Evolutionary conservation across 225 moss, liverwort and hornwort species (phyloP).

Genomic region (Polytrichum commune): DNA sequence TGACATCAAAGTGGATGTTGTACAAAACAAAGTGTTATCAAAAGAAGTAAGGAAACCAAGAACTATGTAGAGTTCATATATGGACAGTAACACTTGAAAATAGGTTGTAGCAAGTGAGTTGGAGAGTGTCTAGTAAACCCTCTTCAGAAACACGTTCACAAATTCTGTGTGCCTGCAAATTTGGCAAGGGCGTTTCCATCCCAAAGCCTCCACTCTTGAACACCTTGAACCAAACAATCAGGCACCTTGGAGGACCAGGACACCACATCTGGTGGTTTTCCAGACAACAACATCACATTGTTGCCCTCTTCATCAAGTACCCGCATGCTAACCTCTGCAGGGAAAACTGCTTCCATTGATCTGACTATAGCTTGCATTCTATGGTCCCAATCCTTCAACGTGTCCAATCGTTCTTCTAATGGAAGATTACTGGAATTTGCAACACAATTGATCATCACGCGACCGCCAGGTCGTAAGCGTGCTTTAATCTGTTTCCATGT

Average conservation of each 20-base stretch:
- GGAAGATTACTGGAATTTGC: constrained; percentile 42
- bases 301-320: constrained; percentile 41
- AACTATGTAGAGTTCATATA: too few species aligned
- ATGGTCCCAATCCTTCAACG: constrained; percentile 38
- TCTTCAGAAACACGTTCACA: too few species aligned
- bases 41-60: too few species aligned
- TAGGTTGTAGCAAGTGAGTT: too few species aligned
- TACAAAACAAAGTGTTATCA: too few species aligned
- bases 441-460: constrained; percentile 65
- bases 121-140: too few species aligned
- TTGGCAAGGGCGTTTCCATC: constrained; percentile 3
- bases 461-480: constrained; percentile 32
- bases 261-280: constrained; percentile 22
- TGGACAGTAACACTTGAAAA: too few species aligned
- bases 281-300: constrained; percentile 55
- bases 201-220: constrained; percentile 41
- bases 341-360: constrained; percentile 46
- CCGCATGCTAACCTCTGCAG: constrained; percentile 35
- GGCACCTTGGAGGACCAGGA: constrained; percentile 29
- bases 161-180: too few species aligned
- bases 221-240: constrained; percentile 30
- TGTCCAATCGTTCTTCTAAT: constrained; percentile 10
- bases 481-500: constrained; percentile 41
- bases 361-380: constrained; percentile 33
- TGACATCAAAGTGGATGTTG: too few species aligned